A percentile compares a stretch with the other conserved stretches of the same genome.
Conservation (phyloP, 2,329 filamentous ascomycete genomes). For the Ophiocordyceps australis region DNA sequence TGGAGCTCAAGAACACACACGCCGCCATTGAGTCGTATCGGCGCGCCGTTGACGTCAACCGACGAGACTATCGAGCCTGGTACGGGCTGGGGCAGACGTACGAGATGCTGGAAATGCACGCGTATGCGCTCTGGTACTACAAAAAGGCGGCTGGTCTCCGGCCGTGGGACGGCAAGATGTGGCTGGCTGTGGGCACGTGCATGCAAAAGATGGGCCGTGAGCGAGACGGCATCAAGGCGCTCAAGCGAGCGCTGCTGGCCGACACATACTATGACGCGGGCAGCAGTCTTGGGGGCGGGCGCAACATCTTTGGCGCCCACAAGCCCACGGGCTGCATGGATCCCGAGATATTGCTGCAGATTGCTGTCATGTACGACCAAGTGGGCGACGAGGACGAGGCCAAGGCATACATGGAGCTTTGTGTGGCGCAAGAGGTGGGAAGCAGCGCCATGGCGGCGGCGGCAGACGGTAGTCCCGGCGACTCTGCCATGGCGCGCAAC, state of each 20-base stretch:
- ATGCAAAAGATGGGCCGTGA: conserved; percentile 76
- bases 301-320: conserved; percentile 23
- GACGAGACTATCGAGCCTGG: conserved; percentile 94
- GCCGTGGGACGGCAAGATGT: conserved; percentile 98
- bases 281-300: conserved; percentile 32
- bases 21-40: conserved; percentile 95
- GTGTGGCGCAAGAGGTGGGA: conserved; percentile 80
- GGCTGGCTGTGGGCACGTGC: conserved; percentile 88
- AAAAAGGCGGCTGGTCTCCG: conserved; percentile 83
- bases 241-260: conserved; percentile 80
- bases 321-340: conserved; percentile 48
- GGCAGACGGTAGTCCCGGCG: conserved; percentile 21
- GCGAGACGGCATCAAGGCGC: conserved; percentile 82
- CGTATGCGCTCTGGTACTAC: conserved; percentile 94
- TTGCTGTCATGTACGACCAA: conserved; percentile 75
- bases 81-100: conserved; percentile 95
- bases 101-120: conserved; percentile 94
- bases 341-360: conserved; percentile 77
- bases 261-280: conserved; percentile 67
- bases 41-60: conserved; percentile 86
- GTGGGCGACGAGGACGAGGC: conserved; percentile 63
- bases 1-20: conserved; percentile 96
- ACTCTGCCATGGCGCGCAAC: conserved; percentile 35
- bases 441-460: no score
- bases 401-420: conserved; percentile 89